Evolutionary conservation across 768 basidiomycete species (phyloP).

Genomic region (Serendipita sp.): DNA sequence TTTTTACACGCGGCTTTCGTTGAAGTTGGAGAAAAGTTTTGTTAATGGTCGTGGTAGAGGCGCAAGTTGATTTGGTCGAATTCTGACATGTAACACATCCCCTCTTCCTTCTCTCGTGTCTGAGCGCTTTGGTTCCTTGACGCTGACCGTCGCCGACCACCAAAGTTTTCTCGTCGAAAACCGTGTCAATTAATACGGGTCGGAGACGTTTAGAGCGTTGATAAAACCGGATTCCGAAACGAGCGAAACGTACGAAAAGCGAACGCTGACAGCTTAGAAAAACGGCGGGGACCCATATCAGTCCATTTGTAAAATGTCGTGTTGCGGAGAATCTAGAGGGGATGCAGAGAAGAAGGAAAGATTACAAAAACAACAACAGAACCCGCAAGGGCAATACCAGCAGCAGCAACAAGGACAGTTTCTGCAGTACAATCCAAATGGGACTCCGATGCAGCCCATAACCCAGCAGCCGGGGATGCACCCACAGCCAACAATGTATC

Average conservation of each 20-base stretch:
- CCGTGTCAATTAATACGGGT: too few relatives aligned
- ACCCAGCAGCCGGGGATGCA: conserved; percentile 1
- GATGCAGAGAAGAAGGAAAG: background rate
- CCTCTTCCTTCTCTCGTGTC: too few relatives aligned
- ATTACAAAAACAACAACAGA: background rate
- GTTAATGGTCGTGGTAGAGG: background rate
- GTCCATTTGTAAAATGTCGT: background rate
- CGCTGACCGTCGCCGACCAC: too few relatives aligned
- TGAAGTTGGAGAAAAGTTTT: background rate
- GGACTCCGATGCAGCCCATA: background rate
- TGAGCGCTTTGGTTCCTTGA: too few relatives aligned
- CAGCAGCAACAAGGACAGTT: background rate
- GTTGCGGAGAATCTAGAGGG: background rate
- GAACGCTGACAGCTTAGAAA: too few relatives aligned
- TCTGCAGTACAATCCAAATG: conserved; percentile 1
- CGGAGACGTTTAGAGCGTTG: too few relatives aligned
- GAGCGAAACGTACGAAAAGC: too few relatives aligned
- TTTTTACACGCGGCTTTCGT: background rate
- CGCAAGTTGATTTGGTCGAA: background rate
- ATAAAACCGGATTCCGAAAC: too few relatives aligned
- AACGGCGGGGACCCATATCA: background rate
- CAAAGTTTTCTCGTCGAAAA: too few relatives aligned
- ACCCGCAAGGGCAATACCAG: background rate
- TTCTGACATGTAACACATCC: too few relatives aligned
- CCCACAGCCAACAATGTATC: background rate